Percentiles rank a stretch among this genome's conserved stretches.
phyloP scores from a whole-genome alignment of 345 rosid genomes.

The Arabis hirsuta region DNA sequence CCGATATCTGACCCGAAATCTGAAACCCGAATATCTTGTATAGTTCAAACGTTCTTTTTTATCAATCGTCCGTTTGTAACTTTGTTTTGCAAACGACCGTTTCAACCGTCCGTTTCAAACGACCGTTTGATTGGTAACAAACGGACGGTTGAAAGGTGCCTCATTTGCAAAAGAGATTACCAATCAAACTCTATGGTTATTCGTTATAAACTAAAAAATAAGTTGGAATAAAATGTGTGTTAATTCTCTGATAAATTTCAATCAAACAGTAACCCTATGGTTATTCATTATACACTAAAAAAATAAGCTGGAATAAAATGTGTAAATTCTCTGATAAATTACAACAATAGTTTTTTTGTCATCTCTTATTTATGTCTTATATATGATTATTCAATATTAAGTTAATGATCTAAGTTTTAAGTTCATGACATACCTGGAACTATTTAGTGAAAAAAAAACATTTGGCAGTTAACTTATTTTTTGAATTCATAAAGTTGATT shows the following conservation, averaged over 20 bases:
- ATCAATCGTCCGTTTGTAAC: too few relatives aligned
- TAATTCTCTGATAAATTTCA: too few relatives aligned
- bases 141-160: too few relatives aligned
- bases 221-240: not conserved
- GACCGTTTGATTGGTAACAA: too few relatives aligned
- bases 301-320: not conserved
- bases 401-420: not conserved
- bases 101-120: too few relatives aligned
- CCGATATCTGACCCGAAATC: too few relatives aligned
- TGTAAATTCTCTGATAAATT: not conserved
- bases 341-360: not conserved
- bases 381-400: not conserved
- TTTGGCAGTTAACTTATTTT: not conserved
- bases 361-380: not conserved
- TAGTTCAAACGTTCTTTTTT: too few relatives aligned
- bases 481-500: conserved; percentile 3
- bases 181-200: too few relatives aligned
- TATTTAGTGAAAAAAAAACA: not conserved
- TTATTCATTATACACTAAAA: not conserved
- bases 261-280: too few relatives aligned
- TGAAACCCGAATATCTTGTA: too few relatives aligned
- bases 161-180: too few relatives aligned
- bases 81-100: too few relatives aligned
- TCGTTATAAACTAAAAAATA: not conserved
- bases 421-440: not conserved